A percentile compares a stretch with the other conserved stretches of the same genome.
Conservation (phyloP, 169 alveolate genomes). For the Besnoitia besnoiti region DNA sequence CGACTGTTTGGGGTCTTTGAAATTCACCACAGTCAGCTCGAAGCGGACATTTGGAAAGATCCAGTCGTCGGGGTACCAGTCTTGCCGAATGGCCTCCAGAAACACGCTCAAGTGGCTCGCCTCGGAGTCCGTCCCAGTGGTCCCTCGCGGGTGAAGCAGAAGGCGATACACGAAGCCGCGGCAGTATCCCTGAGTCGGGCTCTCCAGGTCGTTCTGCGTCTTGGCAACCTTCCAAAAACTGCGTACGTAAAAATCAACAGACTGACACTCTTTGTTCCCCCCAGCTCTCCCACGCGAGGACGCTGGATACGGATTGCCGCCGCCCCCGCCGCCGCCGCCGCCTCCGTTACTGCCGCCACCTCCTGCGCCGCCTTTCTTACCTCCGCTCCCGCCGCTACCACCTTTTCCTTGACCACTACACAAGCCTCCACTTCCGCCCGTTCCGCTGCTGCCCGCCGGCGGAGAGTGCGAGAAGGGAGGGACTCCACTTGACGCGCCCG, state of each 20-base stretch:
- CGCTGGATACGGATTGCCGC: background rate
- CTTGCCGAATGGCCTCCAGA: slow-evolving; percentile 89
- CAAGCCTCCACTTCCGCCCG: background rate
- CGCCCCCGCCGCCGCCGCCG: slow-evolving; percentile 28
- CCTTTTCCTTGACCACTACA: background rate
- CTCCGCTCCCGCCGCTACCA: background rate
- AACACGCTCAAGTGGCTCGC: slow-evolving; percentile 87
- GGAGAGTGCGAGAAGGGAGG: background rate
- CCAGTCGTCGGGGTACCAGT: slow-evolving; percentile 92
- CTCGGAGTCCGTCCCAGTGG: slow-evolving; percentile 88
- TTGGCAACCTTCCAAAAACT: slow-evolving; percentile 90
- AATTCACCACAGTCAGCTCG: slow-evolving; percentile 89
- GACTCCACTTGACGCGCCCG: background rate
- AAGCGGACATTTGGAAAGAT: slow-evolving; percentile 91
- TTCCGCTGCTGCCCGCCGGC: background rate
- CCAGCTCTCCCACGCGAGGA: background rate
- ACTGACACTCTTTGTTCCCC: background rate
- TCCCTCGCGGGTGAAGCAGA: slow-evolving; percentile 90
- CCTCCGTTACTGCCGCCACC: slow-evolving; percentile 29
- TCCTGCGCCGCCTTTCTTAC: background rate
- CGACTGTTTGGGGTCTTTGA: slow-evolving; percentile 86
- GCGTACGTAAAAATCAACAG: slow-evolving; percentile 85
- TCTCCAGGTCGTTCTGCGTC: slow-evolving; percentile 89
- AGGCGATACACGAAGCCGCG: slow-evolving; percentile 86
- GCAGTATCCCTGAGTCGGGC: slow-evolving; percentile 89